These are phyloP conservation scores for Eucalyptus pauciflora DNA, from an alignment of 345 rosid species.

Conservation along the genomic window DNA sequence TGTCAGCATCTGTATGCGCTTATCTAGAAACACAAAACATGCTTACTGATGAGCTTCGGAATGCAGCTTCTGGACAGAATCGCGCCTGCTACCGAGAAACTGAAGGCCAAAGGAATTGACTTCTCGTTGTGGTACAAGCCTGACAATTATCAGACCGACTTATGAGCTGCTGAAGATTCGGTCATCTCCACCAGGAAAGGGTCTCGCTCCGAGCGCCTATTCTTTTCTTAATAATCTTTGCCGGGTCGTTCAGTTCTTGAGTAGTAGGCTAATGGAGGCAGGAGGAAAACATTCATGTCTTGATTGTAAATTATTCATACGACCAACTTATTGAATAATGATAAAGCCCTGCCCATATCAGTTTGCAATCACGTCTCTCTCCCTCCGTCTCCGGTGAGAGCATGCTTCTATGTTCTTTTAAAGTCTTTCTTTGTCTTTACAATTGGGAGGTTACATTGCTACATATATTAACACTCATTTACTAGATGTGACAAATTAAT, in stretches of 20 bases:
- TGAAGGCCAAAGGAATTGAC: conserved; percentile 73
- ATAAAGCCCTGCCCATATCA: background rate
- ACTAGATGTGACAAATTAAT: background rate
- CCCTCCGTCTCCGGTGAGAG: background rate
- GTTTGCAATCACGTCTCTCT: background rate
- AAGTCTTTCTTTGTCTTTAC: background rate
- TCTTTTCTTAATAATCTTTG: background rate
- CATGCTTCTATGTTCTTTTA: background rate
- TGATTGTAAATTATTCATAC: background rate
- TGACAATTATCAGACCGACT: conserved; percentile 52
- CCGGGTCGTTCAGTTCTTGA: background rate
- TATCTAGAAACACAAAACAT: background rate
- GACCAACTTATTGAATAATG: background rate
- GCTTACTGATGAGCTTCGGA: background rate
- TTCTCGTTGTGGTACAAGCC: conserved; percentile 91
- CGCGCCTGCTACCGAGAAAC: conserved; percentile 66
- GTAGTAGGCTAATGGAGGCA: background rate
- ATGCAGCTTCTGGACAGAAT: conserved; percentile 76
- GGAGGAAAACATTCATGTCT: background rate
- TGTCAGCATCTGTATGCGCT: background rate
- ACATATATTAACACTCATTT: background rate
- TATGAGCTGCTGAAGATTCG: conserved; percentile 13
- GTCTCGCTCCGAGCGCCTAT: background rate
- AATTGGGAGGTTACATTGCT: background rate
- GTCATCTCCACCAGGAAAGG: background rate